Evolutionary conservation across 2,329 filamentous ascomycete species (phyloP).

Genomic region (Colletotrichum chrysophilum): DNA sequence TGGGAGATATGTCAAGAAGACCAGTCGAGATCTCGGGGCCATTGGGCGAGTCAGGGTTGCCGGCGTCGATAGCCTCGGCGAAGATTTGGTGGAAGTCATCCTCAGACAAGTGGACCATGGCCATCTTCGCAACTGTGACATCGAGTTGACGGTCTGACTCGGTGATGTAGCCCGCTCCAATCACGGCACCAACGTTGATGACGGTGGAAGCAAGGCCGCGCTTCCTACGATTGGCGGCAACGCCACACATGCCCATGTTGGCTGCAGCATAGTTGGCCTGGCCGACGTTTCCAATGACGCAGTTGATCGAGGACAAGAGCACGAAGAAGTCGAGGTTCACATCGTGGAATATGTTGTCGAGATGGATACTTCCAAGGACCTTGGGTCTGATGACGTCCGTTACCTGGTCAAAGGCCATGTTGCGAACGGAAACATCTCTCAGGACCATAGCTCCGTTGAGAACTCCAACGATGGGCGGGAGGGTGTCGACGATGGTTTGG

Average conservation of each 20-base stretch:
- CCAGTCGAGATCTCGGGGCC: not conserved
- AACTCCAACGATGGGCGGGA: not conserved
- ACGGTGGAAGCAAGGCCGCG: conserved; percentile 23
- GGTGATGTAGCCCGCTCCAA: not conserved
- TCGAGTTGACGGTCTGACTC: not conserved
- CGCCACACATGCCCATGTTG: conserved; percentile 35
- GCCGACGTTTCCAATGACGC: conserved; percentile 26
- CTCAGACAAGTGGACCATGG: conserved; percentile 10
- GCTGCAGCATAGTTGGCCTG: conserved; percentile 40
- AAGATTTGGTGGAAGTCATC: conserved; percentile 45
- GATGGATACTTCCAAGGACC: conserved; percentile 32
- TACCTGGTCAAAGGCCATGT: conserved; percentile 35
- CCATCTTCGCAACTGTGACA: not conserved
- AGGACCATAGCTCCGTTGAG: not conserved
- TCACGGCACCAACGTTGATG: conserved; percentile 15
- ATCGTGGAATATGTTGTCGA: not conserved
- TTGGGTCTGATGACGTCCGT: conserved; percentile 30
- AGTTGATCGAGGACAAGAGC: conserved; percentile 28
- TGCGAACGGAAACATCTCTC: conserved; percentile 23
- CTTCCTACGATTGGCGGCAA: conserved; percentile 24
- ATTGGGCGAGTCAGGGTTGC: conserved; percentile 25
- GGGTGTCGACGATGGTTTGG: not conserved
- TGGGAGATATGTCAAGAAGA: not conserved
- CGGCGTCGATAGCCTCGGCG: conserved; percentile 43
- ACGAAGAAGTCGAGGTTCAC: conserved; percentile 32